These are phyloP conservation scores for Glebionis coronaria DNA, from an alignment of 129 eudicot species.

Conservation along the genomic window DNA sequence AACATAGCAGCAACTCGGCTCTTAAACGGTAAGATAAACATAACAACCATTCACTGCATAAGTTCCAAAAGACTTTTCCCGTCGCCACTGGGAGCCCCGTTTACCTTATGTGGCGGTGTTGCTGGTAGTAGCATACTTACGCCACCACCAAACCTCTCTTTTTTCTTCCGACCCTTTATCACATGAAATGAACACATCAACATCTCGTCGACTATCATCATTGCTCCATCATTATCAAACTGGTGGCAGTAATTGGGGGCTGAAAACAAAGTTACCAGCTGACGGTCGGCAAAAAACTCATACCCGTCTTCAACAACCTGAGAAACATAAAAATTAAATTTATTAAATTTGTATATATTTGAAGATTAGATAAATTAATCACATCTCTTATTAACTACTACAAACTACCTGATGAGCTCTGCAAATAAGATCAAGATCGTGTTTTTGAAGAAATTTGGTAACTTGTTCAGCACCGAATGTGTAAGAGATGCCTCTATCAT, in stretches of 20 bases:
- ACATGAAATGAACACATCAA: conserved; percentile 50
- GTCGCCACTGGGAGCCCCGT: neutral
- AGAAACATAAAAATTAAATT: too few relatives aligned
- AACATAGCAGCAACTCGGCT: neutral
- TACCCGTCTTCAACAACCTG: too few relatives aligned
- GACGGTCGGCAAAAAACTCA: too few relatives aligned
- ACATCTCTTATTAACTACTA: too few relatives aligned
- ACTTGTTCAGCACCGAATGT: conserved; percentile 45
- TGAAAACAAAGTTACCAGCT: conserved; percentile 32
- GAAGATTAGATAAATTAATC: too few relatives aligned
- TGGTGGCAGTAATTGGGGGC: conserved; percentile 54
- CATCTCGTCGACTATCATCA: conserved; percentile 49
- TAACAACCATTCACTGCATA: neutral
- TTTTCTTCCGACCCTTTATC: conserved; percentile 37
- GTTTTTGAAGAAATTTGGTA: conserved; percentile 44
- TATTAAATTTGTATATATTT: too few relatives aligned
- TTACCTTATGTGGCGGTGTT: conserved; percentile 47
- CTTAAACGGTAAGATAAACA: neutral
- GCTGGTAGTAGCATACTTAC: conserved; percentile 37
- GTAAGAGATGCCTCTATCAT: conserved; percentile 46
- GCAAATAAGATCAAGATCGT: conserved; percentile 31
- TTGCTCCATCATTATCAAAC: conserved; percentile 53
- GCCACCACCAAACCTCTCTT: conserved; percentile 40
- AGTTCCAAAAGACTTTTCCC: neutral
- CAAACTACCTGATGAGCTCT: conserved; percentile 33